Evolutionary conservation across 306 rosid genomes (phyloP).

Genomic region (Pterocarpus santalinus): DNA sequence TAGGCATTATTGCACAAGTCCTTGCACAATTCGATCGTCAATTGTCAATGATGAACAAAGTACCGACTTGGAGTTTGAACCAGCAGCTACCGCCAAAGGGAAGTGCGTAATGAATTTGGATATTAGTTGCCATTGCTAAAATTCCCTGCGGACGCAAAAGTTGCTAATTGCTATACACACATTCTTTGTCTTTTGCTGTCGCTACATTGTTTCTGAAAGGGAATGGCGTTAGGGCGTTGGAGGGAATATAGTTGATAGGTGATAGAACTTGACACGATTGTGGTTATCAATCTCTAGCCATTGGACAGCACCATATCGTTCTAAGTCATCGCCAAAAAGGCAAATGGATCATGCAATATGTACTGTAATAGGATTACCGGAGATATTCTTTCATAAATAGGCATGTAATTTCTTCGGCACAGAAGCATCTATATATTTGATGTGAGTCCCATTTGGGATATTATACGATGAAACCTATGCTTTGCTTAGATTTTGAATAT

Average conservation of each 20-base stretch:
- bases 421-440: not conserved
- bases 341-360: not conserved
- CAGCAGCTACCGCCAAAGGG: not conserved
- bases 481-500: not conserved
- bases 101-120: slow-evolving; percentile 1
- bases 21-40: not conserved
- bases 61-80: not conserved
- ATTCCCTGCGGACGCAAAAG: not conserved
- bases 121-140: not conserved
- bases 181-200: not conserved
- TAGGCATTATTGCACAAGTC: not conserved
- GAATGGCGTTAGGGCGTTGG: not conserved
- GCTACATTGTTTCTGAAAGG: not conserved
- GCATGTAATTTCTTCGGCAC: not conserved
- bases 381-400: not conserved
- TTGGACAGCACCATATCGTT: not conserved
- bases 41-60: not conserved
- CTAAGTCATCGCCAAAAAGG: too few species aligned
- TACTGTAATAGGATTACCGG: not conserved
- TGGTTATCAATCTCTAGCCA: not conserved
- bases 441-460: not conserved
- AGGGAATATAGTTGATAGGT: not conserved
- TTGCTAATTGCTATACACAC: not conserved
- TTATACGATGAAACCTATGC: not conserved
- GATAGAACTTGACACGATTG: not conserved